These are phyloP conservation scores for Serpula lacrymans DNA, from an alignment of 768 basidiomycete genomes.

Conservation along the genomic window DNA sequence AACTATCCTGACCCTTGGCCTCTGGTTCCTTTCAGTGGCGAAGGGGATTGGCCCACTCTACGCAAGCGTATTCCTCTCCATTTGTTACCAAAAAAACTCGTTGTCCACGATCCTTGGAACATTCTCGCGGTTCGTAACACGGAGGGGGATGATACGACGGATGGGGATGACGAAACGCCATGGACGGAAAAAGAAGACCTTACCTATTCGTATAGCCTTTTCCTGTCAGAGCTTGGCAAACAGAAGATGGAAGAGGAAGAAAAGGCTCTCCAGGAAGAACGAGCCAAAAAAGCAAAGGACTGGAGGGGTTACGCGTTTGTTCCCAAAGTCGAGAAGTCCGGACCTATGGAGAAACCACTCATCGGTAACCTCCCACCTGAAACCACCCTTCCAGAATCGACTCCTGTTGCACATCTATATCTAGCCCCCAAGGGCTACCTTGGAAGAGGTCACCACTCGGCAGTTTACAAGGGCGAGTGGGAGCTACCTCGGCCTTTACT, in stretches of 20 bases:
- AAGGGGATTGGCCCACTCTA: conserved; percentile 10
- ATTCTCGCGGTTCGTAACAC: neutral
- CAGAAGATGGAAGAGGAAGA: neutral
- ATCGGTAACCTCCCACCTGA: conserved; percentile 31
- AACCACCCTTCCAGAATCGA: conserved; percentile 15
- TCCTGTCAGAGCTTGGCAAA: neutral
- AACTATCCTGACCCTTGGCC: conserved; percentile 35
- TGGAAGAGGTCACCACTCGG: conserved; percentile 52
- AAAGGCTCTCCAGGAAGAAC: too few species aligned
- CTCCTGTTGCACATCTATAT: conserved; percentile 47
- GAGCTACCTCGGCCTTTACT: conserved; percentile 49
- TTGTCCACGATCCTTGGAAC: conserved; percentile 10
- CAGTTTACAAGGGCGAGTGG: conserved; percentile 48
- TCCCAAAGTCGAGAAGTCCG: too few species aligned
- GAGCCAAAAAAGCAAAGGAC: too few species aligned
- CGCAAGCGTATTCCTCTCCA: conserved; percentile 11
- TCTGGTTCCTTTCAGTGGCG: conserved; percentile 28
- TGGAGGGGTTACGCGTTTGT: too few species aligned
- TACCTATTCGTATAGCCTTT: neutral
- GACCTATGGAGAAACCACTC: conserved; percentile 17
- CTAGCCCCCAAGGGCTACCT: conserved; percentile 33
- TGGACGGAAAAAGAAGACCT: neutral
- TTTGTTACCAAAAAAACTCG: conserved; percentile 8
- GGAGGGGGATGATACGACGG: too few species aligned
- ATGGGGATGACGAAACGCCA: neutral